phyloP scores from a whole-genome alignment of 2,329 filamentous ascomycete genomes.

The Apiospora sp. region DNA sequence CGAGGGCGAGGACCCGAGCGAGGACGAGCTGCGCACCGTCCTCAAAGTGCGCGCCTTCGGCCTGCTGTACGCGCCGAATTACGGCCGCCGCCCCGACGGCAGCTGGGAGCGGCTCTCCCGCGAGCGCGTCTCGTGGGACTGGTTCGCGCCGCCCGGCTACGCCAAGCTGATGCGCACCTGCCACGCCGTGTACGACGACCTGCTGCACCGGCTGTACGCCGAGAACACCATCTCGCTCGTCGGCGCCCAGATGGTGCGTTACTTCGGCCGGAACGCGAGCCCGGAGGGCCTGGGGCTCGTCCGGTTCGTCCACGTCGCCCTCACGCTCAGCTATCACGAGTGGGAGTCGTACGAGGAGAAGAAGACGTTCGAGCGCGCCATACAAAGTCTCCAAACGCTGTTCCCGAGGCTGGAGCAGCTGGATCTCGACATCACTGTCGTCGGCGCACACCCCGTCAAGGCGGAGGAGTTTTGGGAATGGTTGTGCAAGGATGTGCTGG shows the following conservation, averaged over 20 bases:
- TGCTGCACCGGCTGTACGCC: constrained; percentile 31
- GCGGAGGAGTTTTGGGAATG: constrained; percentile 32
- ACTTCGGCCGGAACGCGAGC: constrained; percentile 33
- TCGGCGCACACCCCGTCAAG: constrained; percentile 31
- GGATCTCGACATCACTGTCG: constrained; percentile 32
- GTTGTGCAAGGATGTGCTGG: constrained; percentile 29
- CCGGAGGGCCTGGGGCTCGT: constrained; percentile 32
- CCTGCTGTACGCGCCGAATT: background rate
- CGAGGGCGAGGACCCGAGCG: background rate
- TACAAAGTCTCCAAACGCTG: constrained; percentile 26
- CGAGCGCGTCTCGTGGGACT: background rate
- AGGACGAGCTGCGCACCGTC: constrained; percentile 8
- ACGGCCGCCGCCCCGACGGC: background rate
- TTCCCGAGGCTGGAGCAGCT: constrained; percentile 30
- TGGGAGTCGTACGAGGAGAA: constrained; percentile 27
- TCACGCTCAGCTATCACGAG: constrained; percentile 23
- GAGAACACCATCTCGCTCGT: constrained; percentile 33
- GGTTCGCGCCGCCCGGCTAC: background rate
- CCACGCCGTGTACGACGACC: constrained; percentile 29
- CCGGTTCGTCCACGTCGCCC: constrained; percentile 30
- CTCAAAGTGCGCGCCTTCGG: background rate
- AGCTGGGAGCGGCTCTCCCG: background rate
- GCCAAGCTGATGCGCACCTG: constrained; percentile 29
- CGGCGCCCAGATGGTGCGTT: constrained; percentile 32
- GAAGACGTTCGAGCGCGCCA: constrained; percentile 22